Conservation (phyloP, 257 asterid genomes). For the Jasminum sambac region DNA sequence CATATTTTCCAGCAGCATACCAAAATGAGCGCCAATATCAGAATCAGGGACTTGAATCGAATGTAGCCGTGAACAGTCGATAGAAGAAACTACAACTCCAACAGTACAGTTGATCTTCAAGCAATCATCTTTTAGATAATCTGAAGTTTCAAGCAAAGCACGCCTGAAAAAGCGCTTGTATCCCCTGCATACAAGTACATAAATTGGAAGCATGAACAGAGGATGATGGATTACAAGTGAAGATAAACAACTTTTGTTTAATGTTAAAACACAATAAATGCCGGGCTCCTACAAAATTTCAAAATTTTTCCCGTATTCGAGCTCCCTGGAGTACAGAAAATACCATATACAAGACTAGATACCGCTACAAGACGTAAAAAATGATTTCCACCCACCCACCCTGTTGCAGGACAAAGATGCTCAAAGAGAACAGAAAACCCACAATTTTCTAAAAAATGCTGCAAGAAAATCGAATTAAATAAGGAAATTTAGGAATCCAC, state of each 20-base stretch:
- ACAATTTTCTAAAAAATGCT: neutral
- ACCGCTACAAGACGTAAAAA: slow-evolving; percentile 5
- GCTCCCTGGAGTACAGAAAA: slow-evolving; percentile 8
- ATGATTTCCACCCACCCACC: neutral
- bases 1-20: slow-evolving; percentile 73
- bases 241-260: neutral
- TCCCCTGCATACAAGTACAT: slow-evolving; percentile 58
- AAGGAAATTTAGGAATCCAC: neutral
- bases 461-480: slow-evolving; percentile 13
- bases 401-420: slow-evolving; percentile 14
- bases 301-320: neutral
- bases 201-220: slow-evolving; percentile 9
- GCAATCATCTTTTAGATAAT: slow-evolving; percentile 96
- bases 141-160: slow-evolving; percentile 81
- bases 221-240: neutral
- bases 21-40: slow-evolving; percentile 86
- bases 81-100: slow-evolving; percentile 94
- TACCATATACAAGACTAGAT: neutral
- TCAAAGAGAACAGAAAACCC: neutral
- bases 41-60: slow-evolving; percentile 89
- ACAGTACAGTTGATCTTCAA: slow-evolving; percentile 97
- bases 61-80: slow-evolving; percentile 77
- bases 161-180: slow-evolving; percentile 92
- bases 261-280: neutral
- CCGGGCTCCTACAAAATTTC: neutral